Base-by-base conservation (phyloP, 495 filamentous ascomycete genomes). In the Talaromyces proteolyticus region DNA sequence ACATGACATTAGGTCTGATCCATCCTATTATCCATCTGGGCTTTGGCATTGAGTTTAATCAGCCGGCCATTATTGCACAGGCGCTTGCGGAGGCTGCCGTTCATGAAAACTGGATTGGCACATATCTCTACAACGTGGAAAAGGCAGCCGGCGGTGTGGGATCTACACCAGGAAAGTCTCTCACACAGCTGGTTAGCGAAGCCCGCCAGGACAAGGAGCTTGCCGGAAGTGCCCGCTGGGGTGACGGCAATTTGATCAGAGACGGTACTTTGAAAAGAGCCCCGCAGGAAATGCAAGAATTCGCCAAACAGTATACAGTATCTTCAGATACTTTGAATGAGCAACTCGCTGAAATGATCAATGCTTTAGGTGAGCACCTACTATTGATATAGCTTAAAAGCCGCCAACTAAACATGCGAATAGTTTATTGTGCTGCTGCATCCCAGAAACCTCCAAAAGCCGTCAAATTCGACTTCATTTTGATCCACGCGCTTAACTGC, bases 21-120 rank as follows among this genome's bases (percentile, higher is more conserved):
- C 90, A 96, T 58, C 87, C 88, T 7, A 52, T 92, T 6, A 95
- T 95, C 55, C 89, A 95, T 55, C 75, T 95, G 10, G 88, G 89
- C 36, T 93, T 88, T 58, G 89, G 84, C 2, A 55, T 95, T 16
- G 88, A 95, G 55, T 94, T 88, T 67, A 55, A 76, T 1, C 87
- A 92, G 58, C 88, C 87, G 3, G 87, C 86, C 34, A 82, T 96
- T 37, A 73, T 95, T 16, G 87, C 89, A 2, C 83, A 93, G 74
- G 91, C 69, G 2, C 74, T 95, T 5, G 88, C 91, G 3, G 82
- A 92, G 69, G 70, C 86, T 7, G 80, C 84, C 3, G 76, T 87
- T 6, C 84, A 88, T 55, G 65, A 69, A 0, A 58, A 71, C 36
- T 76, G 75, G 60, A 60, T 85, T 0, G 65, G 62, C 24, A 14